Percentiles rank a stretch among this genome's conserved stretches.
phyloP scores from a whole-genome alignment of 345 rosid genomes.

The Laguncularia racemosa region DNA sequence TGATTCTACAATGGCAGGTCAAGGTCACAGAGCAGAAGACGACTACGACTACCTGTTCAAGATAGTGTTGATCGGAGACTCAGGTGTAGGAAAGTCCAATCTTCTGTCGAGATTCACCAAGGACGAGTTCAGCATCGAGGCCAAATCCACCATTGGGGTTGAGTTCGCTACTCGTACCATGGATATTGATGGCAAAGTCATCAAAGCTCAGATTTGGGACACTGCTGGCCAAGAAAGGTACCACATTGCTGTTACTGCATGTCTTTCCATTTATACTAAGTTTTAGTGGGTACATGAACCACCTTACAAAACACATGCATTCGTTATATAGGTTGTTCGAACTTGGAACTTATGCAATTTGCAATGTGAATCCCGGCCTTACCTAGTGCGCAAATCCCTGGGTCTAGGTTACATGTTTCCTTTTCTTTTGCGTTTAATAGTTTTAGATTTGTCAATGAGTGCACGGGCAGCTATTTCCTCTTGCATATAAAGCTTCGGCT shows the following conservation, averaged over 20 bases:
- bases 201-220: constrained; percentile 79
- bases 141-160: constrained; percentile 73
- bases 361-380: no score
- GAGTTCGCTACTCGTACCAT: constrained; percentile 63
- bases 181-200: constrained; percentile 52
- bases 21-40: constrained; percentile 38
- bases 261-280: background rate
- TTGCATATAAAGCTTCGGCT: no score
- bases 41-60: constrained; percentile 63
- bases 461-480: no score
- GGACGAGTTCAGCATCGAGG: constrained; percentile 64
- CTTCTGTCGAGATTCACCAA: constrained; percentile 57
- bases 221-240: constrained; percentile 65
- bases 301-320: no score
- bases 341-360: no score
- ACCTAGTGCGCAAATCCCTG: no score
- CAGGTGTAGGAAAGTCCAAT: constrained; percentile 69
- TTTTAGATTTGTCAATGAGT: no score
- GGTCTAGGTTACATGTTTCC: no score
- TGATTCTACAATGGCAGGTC: constrained; percentile 32
- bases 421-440: no score
- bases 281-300: background rate
- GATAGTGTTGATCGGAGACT: constrained; percentile 62
- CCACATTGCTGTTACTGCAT: background rate
- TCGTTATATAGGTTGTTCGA: no score